These are phyloP conservation scores for Cucurbita maxima DNA, from an alignment of 306 rosid genomes.

Conservation along the genomic window DNA sequence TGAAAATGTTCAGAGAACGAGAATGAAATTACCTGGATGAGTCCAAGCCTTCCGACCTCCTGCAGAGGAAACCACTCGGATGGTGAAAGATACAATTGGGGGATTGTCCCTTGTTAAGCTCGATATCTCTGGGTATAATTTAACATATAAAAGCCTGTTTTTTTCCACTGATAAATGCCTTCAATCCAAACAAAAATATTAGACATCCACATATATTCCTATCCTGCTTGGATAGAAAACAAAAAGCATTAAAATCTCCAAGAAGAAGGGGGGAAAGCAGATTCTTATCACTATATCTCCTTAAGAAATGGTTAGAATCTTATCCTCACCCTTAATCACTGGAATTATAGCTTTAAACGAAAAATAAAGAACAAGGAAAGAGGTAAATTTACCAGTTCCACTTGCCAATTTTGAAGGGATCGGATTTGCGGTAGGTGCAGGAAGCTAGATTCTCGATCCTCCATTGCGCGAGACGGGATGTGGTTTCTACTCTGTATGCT, in stretches of 20 bases:
- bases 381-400: conserved; percentile 66
- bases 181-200: background rate
- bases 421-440: conserved; percentile 91
- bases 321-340: background rate
- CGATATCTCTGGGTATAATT: conserved; percentile 73
- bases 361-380: background rate
- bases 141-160: conserved; percentile 58
- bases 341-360: background rate
- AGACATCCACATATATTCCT: background rate
- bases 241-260: background rate
- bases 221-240: background rate
- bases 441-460: conserved; percentile 83
- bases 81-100: conserved; percentile 77
- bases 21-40: conserved; percentile 60
- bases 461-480: conserved; percentile 97
- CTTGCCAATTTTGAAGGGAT: conserved; percentile 88
- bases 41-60: conserved; percentile 63
- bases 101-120: conserved; percentile 75
- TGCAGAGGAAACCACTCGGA: conserved; percentile 57
- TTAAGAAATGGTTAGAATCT: background rate
- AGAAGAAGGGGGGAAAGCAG: background rate
- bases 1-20: conserved; percentile 1
- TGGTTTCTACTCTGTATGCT: conserved; percentile 78
- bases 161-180: conserved; percentile 95
- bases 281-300: background rate